phyloP scores from a whole-genome alignment of 2,329 filamentous ascomycete genomes.

The Aspergillus sp. region DNA sequence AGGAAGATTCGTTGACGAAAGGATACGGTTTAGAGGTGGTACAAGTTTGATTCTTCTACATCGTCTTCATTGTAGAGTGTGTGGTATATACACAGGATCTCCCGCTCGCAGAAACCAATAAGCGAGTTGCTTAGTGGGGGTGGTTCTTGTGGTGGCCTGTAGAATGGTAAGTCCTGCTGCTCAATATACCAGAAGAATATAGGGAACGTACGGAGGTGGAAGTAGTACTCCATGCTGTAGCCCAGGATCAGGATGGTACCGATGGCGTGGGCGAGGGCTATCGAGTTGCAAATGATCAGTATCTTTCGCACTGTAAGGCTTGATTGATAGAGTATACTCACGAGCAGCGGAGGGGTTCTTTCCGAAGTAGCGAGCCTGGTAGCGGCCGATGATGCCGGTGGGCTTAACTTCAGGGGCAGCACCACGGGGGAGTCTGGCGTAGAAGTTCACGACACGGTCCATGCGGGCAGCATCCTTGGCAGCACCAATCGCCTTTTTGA shows the following conservation, averaged over 20 bases:
- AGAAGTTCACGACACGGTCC: slow-evolving; percentile 97
- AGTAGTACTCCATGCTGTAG: slow-evolving; percentile 99
- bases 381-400: slow-evolving; percentile 80
- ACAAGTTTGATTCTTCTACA: slow-evolving; percentile 28
- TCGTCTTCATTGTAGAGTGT: slow-evolving; percentile 34
- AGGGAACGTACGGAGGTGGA: slow-evolving; percentile 85
- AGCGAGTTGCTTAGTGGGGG: slow-evolving; percentile 70
- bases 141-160: slow-evolving; percentile 99
- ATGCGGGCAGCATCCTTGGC: slow-evolving; percentile 95
- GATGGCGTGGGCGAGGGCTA: slow-evolving; percentile 88
- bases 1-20: too few species aligned
- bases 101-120: slow-evolving; percentile 22
- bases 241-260: slow-evolving; percentile 75
- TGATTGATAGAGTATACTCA: slow-evolving; percentile 55
- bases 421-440: slow-evolving; percentile 96
- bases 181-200: background rate
- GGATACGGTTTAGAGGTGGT: background rate
- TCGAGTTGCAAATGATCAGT: slow-evolving; percentile 19
- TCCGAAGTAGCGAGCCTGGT: slow-evolving; percentile 86
- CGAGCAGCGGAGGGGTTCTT: slow-evolving; percentile 87
- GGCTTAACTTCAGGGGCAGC: slow-evolving; percentile 79
- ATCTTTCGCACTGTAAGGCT: background rate
- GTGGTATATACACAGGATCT: slow-evolving; percentile 45
- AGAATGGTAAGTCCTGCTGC: slow-evolving; percentile 15
- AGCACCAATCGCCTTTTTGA: slow-evolving; percentile 79